Base-by-base conservation (phyloP, 2,329 filamentous ascomycete genomes). In the Phialophora expanda region DNA sequence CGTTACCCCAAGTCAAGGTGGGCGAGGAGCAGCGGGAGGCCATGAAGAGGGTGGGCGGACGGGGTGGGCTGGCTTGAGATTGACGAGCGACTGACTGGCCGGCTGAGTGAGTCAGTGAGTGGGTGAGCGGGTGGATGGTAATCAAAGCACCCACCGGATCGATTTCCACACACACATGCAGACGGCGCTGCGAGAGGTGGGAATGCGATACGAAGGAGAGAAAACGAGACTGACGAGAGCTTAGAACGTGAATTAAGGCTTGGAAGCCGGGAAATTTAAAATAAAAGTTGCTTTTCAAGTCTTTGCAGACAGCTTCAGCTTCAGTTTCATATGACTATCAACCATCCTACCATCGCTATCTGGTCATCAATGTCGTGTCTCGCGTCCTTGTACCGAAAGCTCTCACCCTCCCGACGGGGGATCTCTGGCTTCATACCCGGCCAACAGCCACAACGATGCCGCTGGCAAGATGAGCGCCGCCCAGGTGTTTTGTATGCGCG, bases 11-110 rank as follows among this genome's bases (percentile, higher is more conserved):
- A 34, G 75, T 81, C 8, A 74, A 78, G 62, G 72, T 87, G 30
- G 78, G 78, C 11, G 77, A 80, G 64, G 79, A 78, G 69, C 81
- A 84, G 73, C 81, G 78, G 71, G 78, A 80, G 73, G 83, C 83
- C 11, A 72, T 86, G 70, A 75, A 77, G 62, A 82, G 76, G 75
- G 84, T 82, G 75, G 87, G 85, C 62, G 85, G 85, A 22, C 78
- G 85, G 66, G 83, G 85, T 38, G 69, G 64, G 9, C 41, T 66
- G 56, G 56, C 56, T 28, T 67, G 61, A 34, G 38, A 20, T n/a
- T 44, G 48, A 51, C 48, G 8, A 51, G 48, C 20, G 22, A 51
- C 8, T 24, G 20, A 8, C 24, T 24, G 5, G 20, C 12, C 20
- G 14, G 20, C 9, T 4, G 14, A 22, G 9, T 24, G 48, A 17